Evolutionary conservation across 441 rosid genomes (phyloP).

Genomic region (Cnidoscolus chayamansa): DNA sequence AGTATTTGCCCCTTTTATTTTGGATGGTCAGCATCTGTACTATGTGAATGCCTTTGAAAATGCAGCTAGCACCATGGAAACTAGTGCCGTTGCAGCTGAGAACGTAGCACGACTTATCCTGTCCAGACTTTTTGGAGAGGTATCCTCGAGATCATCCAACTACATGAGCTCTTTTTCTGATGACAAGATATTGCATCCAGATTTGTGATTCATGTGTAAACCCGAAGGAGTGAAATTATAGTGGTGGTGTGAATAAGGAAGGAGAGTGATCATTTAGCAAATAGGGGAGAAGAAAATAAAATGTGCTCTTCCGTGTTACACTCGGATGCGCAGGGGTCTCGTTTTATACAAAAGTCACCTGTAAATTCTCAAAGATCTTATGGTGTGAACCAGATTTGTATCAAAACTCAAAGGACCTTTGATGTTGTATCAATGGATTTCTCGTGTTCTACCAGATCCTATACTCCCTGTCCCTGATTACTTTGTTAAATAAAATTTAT

Average conservation of each 20-base stretch:
- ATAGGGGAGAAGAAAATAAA: too few relatives aligned
- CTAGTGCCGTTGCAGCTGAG: slow-evolving; percentile 86
- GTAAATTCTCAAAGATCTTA: too few relatives aligned
- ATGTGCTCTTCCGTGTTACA: too few relatives aligned
- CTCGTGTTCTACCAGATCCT: too few relatives aligned
- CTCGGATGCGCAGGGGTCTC: too few relatives aligned
- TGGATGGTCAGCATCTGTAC: slow-evolving; percentile 73
- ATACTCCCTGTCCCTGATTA: too few relatives aligned
- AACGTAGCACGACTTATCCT: slow-evolving; percentile 76
- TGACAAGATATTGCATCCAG: slow-evolving; percentile 32
- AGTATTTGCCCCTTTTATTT: slow-evolving; percentile 73
- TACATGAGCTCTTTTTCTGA: slow-evolving; percentile 28
- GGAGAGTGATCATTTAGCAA: too few relatives aligned
- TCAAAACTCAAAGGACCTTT: background rate
- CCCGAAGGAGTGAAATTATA: background rate
- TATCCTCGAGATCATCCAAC: slow-evolving; percentile 23
- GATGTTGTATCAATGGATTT: background rate
- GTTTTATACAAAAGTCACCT: too few relatives aligned
- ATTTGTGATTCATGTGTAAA: slow-evolving; percentile 31
- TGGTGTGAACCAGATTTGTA: background rate
- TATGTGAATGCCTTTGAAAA: slow-evolving; percentile 87
- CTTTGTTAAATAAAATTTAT: too few relatives aligned
- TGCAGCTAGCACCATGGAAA: slow-evolving; percentile 93
- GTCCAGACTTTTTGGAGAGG: slow-evolving; percentile 42
- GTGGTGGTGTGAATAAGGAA: background rate